Conservation (phyloP, 169 alveolate species). For the Plasmodium vivax region DNA sequence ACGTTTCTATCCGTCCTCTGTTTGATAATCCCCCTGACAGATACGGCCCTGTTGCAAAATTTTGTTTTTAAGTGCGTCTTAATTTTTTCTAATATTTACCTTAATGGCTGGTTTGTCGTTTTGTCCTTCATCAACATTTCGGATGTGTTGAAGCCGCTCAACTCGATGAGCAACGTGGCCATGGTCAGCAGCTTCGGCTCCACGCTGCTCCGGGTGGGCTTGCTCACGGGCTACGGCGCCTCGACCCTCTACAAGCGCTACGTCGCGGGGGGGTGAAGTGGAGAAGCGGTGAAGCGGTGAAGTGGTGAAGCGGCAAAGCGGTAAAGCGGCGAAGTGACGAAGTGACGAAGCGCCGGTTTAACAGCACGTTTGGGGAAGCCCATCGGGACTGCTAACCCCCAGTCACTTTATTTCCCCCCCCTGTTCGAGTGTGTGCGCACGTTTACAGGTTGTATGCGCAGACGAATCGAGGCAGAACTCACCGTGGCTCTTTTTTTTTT, state of each 20-base stretch:
- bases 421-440: not conserved
- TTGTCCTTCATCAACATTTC: conserved; percentile 62
- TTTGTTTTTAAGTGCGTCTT: conserved; percentile 41
- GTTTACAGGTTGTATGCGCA: not conserved
- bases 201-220: conserved; percentile 37
- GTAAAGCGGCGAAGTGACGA: not conserved
- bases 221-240: conserved; percentile 46
- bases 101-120: conserved; percentile 70
- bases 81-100: conserved; percentile 48
- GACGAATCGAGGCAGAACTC: not conserved
- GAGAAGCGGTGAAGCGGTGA: not conserved
- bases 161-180: conserved; percentile 65
- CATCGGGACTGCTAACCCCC: not conserved
- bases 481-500: not conserved
- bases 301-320: no score
- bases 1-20: conserved; percentile 50
- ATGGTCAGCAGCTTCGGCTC: conserved; percentile 59
- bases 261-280: not conserved
- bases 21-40: conserved; percentile 27
- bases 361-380: not conserved
- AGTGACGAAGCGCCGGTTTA: not conserved
- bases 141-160: conserved; percentile 33
- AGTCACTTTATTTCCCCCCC: not conserved
- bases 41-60: conserved; percentile 10
- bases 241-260: conserved; percentile 21